Evolutionary conservation across 2,329 filamentous ascomycete genomes (phyloP).

Genomic region (Colletotrichum scovillei): DNA sequence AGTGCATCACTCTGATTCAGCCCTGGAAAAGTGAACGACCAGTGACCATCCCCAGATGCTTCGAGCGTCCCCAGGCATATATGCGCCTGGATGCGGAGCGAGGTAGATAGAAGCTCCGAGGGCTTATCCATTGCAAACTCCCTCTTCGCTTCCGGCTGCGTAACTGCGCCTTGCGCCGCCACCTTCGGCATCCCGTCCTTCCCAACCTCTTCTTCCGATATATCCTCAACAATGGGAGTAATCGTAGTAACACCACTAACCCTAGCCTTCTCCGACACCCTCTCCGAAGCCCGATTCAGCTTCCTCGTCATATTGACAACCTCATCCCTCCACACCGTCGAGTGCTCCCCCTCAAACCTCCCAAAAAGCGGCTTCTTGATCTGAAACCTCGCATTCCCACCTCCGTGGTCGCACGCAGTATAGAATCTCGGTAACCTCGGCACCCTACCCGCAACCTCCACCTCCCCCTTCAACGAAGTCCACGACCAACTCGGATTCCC

Average conservation of each 20-base stretch:
- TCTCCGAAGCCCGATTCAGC: neutral
- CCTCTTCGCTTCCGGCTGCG: neutral
- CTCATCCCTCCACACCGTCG: neutral
- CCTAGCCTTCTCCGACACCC: neutral
- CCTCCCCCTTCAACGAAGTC: neutral
- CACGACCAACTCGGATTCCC: slow-evolving; percentile 17
- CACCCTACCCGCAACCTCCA: neutral
- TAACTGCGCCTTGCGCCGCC: no score
- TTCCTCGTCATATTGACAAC: neutral
- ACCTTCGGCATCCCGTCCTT: no score
- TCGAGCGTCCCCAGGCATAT: neutral
- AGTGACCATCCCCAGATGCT: neutral
- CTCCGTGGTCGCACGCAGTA: neutral
- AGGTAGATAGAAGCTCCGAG: neutral
- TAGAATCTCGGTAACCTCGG: neutral
- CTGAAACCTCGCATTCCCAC: neutral
- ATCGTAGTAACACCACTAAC: neutral
- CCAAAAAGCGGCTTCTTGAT: slow-evolving; percentile 1
- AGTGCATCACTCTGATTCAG: neutral
- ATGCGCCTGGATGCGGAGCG: neutral
- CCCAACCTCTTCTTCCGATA: neutral
- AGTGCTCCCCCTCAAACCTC: slow-evolving; percentile 1
- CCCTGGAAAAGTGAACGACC: neutral
- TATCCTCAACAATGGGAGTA: neutral
- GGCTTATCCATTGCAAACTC: neutral